A percentile compares a stretch with the other conserved stretches of the same genome.
phyloP scores from a whole-genome alignment of 495 filamentous ascomycete species.

The Aeminium ludgeri region DNA sequence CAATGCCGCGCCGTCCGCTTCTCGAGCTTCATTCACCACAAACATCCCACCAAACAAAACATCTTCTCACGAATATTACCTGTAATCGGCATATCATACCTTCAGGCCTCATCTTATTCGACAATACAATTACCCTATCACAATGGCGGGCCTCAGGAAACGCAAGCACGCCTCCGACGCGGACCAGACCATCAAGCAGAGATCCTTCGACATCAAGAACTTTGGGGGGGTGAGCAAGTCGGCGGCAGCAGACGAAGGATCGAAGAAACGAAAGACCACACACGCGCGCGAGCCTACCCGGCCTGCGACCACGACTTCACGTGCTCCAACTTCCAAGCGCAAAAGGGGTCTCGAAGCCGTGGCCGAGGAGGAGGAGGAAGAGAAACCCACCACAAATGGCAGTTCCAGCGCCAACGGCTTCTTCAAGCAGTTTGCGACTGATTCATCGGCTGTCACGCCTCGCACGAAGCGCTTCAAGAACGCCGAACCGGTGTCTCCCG shows the following conservation, averaged over 20 bases:
- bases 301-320: not conserved
- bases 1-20: no score
- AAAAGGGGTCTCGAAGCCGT: constrained; percentile 4
- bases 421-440: constrained; percentile 1
- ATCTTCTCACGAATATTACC: no score
- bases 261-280: constrained; percentile 11
- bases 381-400: not conserved
- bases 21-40: no score
- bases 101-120: no score
- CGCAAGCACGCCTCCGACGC: constrained; percentile 12
- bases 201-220: not conserved
- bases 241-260: not conserved
- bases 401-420: not conserved
- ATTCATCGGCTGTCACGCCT: not conserved
- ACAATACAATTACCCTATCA: no score
- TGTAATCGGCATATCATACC: no score
- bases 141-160: constrained; percentile 10
- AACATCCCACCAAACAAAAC: no score
- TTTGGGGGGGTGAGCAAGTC: constrained; percentile 8
- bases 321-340: constrained; percentile 1
- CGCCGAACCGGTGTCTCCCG: constrained; percentile 5
- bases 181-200: constrained; percentile 3
- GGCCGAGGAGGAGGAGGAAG: constrained; percentile 1
- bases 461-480: constrained; percentile 11
- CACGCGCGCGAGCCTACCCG: not conserved